Conservation (phyloP, 148 eudicot genomes). For the Salicornia ramosissima region DNA sequence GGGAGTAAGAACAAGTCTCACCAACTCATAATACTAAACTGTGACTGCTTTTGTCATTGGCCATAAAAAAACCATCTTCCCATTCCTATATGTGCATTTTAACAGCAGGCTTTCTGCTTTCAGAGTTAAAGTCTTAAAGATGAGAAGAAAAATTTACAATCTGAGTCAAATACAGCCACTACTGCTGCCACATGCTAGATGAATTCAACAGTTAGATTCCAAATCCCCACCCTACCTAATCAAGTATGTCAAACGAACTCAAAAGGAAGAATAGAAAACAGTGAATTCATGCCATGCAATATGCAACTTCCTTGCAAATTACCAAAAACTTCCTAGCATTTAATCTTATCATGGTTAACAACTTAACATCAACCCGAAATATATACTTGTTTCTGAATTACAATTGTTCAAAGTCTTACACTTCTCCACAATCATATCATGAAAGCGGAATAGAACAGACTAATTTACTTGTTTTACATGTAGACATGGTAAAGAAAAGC, state of each 20-base stretch:
- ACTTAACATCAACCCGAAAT: not conserved
- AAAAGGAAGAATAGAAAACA: not conserved
- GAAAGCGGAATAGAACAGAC: not conserved
- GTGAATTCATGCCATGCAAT: not conserved
- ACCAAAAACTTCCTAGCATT: conserved; percentile 3
- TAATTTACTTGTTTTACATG: not conserved
- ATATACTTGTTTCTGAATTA: not conserved
- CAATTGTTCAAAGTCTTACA: not conserved
- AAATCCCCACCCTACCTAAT: conserved; percentile 8
- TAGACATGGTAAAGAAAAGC: not conserved
- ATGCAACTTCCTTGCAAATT: conserved; percentile 3
- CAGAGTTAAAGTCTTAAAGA: not conserved
- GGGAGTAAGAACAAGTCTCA: not conserved
- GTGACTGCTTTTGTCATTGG: no score
- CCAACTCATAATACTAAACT: conserved; percentile 7
- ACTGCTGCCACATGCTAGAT: not conserved
- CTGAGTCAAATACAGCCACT: not conserved
- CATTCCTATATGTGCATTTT: not conserved
- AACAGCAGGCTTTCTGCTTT: not conserved
- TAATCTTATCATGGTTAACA: not conserved
- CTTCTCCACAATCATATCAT: not conserved
- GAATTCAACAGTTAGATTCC: not conserved
- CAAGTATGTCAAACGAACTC: not conserved
- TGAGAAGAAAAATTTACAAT: not conserved
- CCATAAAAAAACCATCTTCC: conserved; percentile 1